Evolutionary conservation across 768 basidiomycete species (phyloP).

Genomic region (Mycena pura): DNA sequence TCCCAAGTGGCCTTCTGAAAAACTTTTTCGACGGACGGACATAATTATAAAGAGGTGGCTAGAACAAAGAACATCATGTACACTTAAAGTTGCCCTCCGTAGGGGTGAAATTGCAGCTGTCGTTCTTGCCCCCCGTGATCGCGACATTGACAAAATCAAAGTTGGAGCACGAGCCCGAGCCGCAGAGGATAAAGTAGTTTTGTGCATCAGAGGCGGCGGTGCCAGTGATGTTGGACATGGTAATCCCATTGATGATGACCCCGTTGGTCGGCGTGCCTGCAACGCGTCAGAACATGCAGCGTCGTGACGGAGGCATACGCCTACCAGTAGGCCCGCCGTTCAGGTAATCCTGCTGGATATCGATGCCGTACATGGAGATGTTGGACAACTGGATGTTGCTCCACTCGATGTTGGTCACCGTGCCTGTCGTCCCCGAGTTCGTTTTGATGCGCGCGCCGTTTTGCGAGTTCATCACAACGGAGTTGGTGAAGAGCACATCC

Average conservation of each 20-base stretch:
- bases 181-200: conserved; percentile 20
- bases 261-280: conserved; percentile 18
- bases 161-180: conserved; percentile 20
- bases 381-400: conserved; percentile 19
- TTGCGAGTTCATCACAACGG: conserved; percentile 8
- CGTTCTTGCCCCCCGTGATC: conserved; percentile 12
- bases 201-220: conserved; percentile 7
- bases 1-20: too few relatives aligned
- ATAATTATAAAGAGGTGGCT: too few relatives aligned
- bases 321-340: conserved; percentile 19
- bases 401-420: conserved; percentile 14
- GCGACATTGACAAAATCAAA: conserved; percentile 15
- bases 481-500: conserved; percentile 15
- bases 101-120: conserved; percentile 17
- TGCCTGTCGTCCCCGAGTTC: conserved; percentile 18
- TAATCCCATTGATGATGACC: conserved; percentile 15
- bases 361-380: conserved; percentile 17
- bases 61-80: too few relatives aligned
- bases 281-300: neutral
- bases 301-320: neutral
- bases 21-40: too few relatives aligned
- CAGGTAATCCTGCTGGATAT: conserved; percentile 21
- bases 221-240: conserved; percentile 21
- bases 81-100: conserved; percentile 17
- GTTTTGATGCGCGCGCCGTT: conserved; percentile 20